Evolutionary conservation across 306 rosid genomes (phyloP).

Genomic region (Citrullus mucosospermus): DNA sequence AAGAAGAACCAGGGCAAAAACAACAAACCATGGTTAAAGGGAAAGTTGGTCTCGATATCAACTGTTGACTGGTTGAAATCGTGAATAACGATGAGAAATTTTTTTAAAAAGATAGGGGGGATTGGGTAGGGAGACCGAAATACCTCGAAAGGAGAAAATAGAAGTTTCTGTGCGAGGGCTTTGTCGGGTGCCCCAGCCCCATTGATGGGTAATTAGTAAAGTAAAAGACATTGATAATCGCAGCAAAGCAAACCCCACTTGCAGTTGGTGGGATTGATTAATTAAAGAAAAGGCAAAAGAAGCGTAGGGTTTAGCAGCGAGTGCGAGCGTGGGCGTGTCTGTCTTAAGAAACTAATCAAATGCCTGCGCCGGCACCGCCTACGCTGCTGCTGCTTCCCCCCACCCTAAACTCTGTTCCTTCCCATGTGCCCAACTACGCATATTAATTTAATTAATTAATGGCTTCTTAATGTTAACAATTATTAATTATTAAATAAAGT

Average conservation of each 20-base stretch:
- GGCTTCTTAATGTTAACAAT: too few species aligned
- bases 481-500: too few species aligned
- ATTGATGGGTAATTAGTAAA: neutral
- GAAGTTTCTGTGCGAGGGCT: constrained; percentile 9
- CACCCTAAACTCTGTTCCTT: neutral
- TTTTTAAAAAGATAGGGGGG: neutral
- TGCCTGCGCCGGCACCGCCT: constrained; percentile 14
- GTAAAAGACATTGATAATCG: neutral
- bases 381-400: neutral
- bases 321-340: neutral
- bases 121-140: neutral
- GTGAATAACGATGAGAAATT: neutral
- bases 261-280: neutral
- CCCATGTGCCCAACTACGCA: neutral
- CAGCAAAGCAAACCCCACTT: neutral
- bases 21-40: neutral
- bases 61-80: neutral
- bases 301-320: neutral
- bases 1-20: neutral
- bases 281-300: neutral
- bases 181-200: neutral
- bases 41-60: neutral
- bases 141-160: constrained; percentile 5
- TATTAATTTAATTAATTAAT: too few species aligned
- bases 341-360: constrained; percentile 1